phyloP scores from a whole-genome alignment of 345 rosid species.

The Nasturtium officinale region DNA sequence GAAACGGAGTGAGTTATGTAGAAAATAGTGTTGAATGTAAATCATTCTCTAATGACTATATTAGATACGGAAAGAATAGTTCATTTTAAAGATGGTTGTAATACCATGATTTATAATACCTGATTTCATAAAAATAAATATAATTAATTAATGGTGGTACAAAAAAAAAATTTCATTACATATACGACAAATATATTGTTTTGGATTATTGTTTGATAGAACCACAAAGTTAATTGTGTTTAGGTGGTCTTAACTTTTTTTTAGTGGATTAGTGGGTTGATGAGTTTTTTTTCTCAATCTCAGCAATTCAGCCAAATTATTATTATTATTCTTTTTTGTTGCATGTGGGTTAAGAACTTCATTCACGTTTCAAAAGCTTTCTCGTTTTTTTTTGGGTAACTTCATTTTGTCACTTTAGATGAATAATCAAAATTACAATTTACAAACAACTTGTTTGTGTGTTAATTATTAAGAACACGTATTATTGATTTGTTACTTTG shows the following conservation, averaged over 20 bases:
- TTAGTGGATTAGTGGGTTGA: conserved; percentile 7
- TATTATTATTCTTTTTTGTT: neutral
- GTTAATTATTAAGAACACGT: neutral
- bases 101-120: conserved; percentile 5
- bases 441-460: neutral
- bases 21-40: conserved; percentile 15
- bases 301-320: neutral
- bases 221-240: conserved; percentile 21
- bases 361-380: neutral
- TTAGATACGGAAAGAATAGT: conserved; percentile 9
- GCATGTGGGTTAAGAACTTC: neutral
- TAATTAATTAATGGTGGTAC: conserved; percentile 10
- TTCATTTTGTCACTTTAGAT: neutral
- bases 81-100: conserved; percentile 10
- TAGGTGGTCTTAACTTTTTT: conserved; percentile 27
- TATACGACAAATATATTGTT: conserved; percentile 5
- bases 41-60: conserved; percentile 14
- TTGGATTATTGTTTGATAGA: neutral
- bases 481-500: neutral
- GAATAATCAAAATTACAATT: neutral
- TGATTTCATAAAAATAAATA: neutral
- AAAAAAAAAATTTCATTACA: neutral
- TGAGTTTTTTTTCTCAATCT: neutral
- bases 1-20: conserved; percentile 7
- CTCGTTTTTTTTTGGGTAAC: neutral